These are phyloP conservation scores for Wickerhamiella hasegawae DNA, from an alignment of 805 yeast species.

Conservation along the genomic window DNA sequence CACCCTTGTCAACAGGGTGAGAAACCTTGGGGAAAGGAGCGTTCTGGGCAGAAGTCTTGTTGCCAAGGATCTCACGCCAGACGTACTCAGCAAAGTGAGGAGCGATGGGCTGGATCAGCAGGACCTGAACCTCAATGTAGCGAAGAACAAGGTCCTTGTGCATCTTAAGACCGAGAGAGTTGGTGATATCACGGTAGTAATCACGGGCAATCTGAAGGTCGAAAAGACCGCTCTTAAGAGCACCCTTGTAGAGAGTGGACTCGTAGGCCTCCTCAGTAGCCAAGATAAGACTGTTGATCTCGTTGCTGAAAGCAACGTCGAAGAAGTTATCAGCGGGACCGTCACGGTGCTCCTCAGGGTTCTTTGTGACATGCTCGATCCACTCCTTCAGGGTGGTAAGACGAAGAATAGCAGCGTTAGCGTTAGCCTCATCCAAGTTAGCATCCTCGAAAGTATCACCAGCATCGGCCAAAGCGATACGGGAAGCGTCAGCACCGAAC, in stretches of 20 bases:
- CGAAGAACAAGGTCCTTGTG: slow-evolving; percentile 66
- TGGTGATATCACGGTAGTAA: slow-evolving; percentile 73
- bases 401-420: slow-evolving; percentile 94
- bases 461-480: slow-evolving; percentile 96
- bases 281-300: slow-evolving; percentile 70
- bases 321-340: slow-evolving; percentile 45
- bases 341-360: slow-evolving; percentile 35
- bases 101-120: slow-evolving; percentile 79
- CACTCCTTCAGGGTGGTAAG: slow-evolving; percentile 85
- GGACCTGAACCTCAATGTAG: slow-evolving; percentile 75
- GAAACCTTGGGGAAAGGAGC: slow-evolving; percentile 70
- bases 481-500: slow-evolving; percentile 93
- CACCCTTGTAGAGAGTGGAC: slow-evolving; percentile 67
- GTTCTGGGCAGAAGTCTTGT: slow-evolving; percentile 49
- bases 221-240: slow-evolving; percentile 78
- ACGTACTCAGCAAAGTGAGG: slow-evolving; percentile 91
- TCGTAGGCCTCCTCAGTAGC: slow-evolving; percentile 57
- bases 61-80: slow-evolving; percentile 65
- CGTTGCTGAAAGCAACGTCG: slow-evolving; percentile 83
- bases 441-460: slow-evolving; percentile 98
- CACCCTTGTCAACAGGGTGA: slow-evolving; percentile 43
- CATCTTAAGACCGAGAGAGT: slow-evolving; percentile 36
- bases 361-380: slow-evolving; percentile 63
- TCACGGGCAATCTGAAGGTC: slow-evolving; percentile 94
- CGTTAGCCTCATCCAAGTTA: slow-evolving; percentile 89